A percentile compares a stretch with the other conserved stretches of the same genome.
Evolutionary conservation across 306 rosid species (phyloP).

Genomic region (Vicia sativa): DNA sequence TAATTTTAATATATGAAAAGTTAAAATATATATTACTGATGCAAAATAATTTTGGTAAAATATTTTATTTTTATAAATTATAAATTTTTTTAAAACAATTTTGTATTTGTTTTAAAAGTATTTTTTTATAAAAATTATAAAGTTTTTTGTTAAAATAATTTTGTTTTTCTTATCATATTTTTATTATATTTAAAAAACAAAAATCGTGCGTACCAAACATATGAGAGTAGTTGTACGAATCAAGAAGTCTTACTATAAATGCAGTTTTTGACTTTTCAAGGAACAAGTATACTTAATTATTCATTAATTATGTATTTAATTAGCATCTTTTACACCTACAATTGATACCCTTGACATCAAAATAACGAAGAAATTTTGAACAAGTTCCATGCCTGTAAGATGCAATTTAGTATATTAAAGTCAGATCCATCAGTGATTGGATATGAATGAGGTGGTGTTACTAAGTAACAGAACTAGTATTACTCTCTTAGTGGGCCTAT

Average conservation of each 20-base stretch:
- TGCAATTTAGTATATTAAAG: slow-evolving; percentile 6
- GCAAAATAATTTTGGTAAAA: no score
- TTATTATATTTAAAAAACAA: no score
- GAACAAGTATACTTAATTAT: background rate
- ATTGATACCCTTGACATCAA: background rate
- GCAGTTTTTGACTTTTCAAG: background rate
- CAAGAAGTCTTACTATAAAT: background rate
- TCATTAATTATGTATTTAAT: background rate
- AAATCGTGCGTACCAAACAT: no score
- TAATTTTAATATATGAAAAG: no score
- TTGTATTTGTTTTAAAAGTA: no score
- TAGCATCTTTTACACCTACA: background rate
- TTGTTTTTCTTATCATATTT: no score
- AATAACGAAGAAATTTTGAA: background rate
- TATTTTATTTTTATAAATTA: no score
- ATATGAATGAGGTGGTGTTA: slow-evolving; percentile 25
- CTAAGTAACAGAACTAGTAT: background rate
- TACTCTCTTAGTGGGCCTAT: slow-evolving; percentile 28
- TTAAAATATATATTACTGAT: no score
- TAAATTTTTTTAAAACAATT: no score
- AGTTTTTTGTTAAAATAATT: no score
- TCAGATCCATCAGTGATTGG: slow-evolving; percentile 19
- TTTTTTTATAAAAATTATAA: no score
- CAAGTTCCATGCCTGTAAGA: slow-evolving; percentile 12
- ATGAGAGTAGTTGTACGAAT: no score